Conservation (phyloP, 805 yeast genomes). For the Metschnikowia proteae region DNA sequence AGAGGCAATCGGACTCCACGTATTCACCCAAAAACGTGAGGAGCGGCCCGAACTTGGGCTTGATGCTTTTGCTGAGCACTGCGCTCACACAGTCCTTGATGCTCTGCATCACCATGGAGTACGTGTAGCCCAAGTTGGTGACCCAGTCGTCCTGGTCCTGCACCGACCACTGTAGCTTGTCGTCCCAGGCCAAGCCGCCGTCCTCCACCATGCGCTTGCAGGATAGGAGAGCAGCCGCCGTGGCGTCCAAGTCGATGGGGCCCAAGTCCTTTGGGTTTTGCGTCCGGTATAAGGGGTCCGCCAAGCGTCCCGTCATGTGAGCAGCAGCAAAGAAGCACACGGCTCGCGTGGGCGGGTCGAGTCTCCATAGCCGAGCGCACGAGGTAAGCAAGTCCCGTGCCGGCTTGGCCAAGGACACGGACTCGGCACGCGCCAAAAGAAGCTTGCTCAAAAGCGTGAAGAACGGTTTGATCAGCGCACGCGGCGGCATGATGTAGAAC, state of each 20-base stretch:
- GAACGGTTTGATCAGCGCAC: slow-evolving; percentile 33
- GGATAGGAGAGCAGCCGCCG: slow-evolving; percentile 25
- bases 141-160: slow-evolving; percentile 52
- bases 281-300: slow-evolving; percentile 23
- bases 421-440: slow-evolving; percentile 32
- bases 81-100: slow-evolving; percentile 41
- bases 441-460: slow-evolving; percentile 39
- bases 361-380: slow-evolving; percentile 57
- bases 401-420: slow-evolving; percentile 29
- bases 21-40: slow-evolving; percentile 48
- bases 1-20: slow-evolving; percentile 46
- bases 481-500: slow-evolving; percentile 34
- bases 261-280: slow-evolving; percentile 23
- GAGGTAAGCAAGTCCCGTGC: slow-evolving; percentile 41
- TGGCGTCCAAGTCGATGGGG: slow-evolving; percentile 28
- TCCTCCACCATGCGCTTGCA: slow-evolving; percentile 33
- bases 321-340: slow-evolving; percentile 49
- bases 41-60: slow-evolving; percentile 58
- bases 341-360: slow-evolving; percentile 48
- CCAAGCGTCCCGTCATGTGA: slow-evolving; percentile 29
- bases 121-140: slow-evolving; percentile 41
- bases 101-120: slow-evolving; percentile 44
- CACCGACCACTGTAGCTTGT: slow-evolving; percentile 30
- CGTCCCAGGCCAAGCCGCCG: slow-evolving; percentile 30
- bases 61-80: slow-evolving; percentile 37